Evolutionary conservation across 805 yeast species (phyloP), one percentile per base, ranked within the genome.

Genomic region (Kodamaea fukazawae): DNA sequence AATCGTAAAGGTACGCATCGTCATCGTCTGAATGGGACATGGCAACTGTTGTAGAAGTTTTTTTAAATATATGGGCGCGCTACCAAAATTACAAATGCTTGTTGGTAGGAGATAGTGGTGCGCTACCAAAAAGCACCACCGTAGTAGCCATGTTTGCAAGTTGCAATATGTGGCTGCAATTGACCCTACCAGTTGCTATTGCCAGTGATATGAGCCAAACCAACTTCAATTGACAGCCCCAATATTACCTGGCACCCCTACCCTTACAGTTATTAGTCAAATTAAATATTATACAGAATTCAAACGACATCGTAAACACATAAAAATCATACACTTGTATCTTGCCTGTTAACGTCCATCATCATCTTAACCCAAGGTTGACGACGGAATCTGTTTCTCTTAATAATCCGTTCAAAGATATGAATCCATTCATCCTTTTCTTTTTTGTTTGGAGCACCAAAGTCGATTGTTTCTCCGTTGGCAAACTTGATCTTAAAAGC

Each of bases 381-480:
- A 46, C 79, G 79, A 38, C 82, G 76, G 52, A 76, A 73, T 47
- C 65, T 69, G 57, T 80, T 81, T 48, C 73, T 64, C 40, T 67
- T 68, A 9, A 83, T 73, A 13, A 83, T 75, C 35, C 67, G 67
- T 43, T 81, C 81, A 42, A 90, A 60, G 1, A 71, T 59, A 3
- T 60, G 50, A 38, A 83, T 74, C 98, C 97, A 91, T 39, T 67
- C 64, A 23, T 61, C 55, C 61, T 81, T 83, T 34, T 79, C 83
- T 12, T 59, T 67, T 33, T 66, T 71, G 32, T 81, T 77, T 39
- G 87, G 93, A 12, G 96, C 91, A n/a, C 86, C 86, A 59, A 91
- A 86, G 47, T 81, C 86, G 37, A 90, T 84, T 3, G 77, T 67
- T 60, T 90, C 97, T 4, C 87, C 90, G 55, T 90, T 85, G 30